Conservation (phyloP, 495 filamentous ascomycete species). For the Pseudevernia furfuracea region DNA sequence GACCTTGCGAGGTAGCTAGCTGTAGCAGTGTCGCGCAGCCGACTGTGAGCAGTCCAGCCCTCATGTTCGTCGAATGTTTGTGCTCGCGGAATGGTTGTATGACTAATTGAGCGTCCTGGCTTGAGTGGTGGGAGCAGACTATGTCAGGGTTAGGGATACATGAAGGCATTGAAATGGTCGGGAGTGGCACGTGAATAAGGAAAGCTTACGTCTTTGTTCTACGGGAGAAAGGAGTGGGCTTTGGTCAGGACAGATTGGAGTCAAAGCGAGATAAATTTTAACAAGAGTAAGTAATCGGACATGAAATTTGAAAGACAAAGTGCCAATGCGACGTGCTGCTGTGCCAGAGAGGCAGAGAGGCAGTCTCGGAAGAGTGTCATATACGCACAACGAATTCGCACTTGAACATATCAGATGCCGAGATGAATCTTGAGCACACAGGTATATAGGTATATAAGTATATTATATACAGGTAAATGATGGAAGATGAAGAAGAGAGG, state of each 20-base stretch:
- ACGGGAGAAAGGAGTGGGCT: not conserved
- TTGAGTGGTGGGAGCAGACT: not conserved
- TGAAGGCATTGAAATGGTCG: not conserved
- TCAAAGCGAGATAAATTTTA: not conserved
- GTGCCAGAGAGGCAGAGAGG: not conserved
- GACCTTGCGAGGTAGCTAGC: conserved; percentile 37
- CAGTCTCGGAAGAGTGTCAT: not conserved
- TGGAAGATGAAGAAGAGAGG: not conserved
- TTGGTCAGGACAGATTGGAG: not conserved
- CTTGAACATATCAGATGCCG: not conserved
- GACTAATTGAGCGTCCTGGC: not conserved
- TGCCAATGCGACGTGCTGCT: conserved; percentile 8
- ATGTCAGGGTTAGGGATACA: not conserved
- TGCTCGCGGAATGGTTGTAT: conserved; percentile 14
- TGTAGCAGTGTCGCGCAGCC: conserved; percentile 30
- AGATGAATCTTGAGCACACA: not conserved
- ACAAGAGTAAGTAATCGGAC: not conserved
- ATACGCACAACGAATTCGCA: not conserved
- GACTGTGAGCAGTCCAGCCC: conserved; percentile 28
- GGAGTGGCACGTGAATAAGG: not conserved
- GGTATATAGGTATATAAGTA: not conserved
- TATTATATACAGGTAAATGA: not conserved
- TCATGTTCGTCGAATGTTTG: conserved; percentile 32
- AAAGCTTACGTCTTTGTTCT: not conserved
- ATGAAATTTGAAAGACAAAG: not conserved